Evolutionary conservation across 495 filamentous ascomycete genomes (phyloP), one percentile per base, ranked within the genome.

Genomic region (Trypethelium eluteriae): DNA sequence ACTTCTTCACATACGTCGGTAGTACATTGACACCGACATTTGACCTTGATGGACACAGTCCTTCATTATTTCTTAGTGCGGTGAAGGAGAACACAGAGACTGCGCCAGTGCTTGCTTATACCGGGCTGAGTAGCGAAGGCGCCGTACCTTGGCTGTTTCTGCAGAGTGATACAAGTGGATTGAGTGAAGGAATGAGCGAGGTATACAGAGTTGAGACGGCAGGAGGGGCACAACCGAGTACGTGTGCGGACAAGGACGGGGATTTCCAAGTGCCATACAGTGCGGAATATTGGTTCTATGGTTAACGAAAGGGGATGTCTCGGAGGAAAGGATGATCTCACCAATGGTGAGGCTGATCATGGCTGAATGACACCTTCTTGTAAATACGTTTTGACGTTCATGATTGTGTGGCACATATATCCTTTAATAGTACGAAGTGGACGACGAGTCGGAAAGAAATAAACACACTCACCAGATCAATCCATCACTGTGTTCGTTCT

Each of bases 261-360:
- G 39, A 34, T 38, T 6, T 71, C 10, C 38, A 49, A 25, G 64
- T 64, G 25, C 39, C 44, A 3, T 73, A 73, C 64, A 63, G 56
- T 32, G 70, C 71, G 39, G 62, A 69, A 67, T 73, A 73, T 50
- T 73, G 67, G 67, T 68, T 73, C 57, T 73, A 70, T 62, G 67
- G 53, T 7, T 59, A 59, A 32, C 36, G 53, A n/a, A 9, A 18
- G 7, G 32, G 32, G 14, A 36, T 34, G 5, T 36, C 12, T 59
- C 10, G 34, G 53, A 9, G 53, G 7, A 32, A 34, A 3, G 32
- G 9, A 5, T 11, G 16, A 53, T 59, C 6, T 7, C 11, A 9
- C 5, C 7, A 7, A 36, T 34, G 53, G 7, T 18, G 18, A 35
- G 11, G 53, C n/a, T 36, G 49, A 16, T 53, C 11, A 53, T 14